Conservation (phyloP, 306 rosid species). For the Purshia tridentata region DNA sequence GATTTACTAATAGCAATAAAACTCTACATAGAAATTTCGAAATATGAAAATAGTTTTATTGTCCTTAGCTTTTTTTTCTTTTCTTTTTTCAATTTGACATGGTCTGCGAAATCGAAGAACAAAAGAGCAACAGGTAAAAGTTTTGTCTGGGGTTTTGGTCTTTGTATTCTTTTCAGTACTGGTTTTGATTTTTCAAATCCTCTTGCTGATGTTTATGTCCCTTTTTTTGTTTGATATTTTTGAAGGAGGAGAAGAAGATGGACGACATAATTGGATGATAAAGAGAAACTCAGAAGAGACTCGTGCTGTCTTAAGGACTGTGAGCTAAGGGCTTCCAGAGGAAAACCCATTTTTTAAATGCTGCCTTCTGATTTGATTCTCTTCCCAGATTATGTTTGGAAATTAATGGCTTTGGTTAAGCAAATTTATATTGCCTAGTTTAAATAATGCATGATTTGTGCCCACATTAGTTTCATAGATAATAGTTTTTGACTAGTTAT, state of each 20-base stretch:
- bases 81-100: neutral
- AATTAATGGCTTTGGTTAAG: too few relatives aligned
- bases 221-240: neutral
- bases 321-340: neutral
- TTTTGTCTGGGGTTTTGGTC: neutral
- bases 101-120: neutral
- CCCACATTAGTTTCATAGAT: too few relatives aligned
- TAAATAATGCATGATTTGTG: too few relatives aligned
- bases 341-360: too few relatives aligned
- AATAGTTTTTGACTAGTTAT: too few relatives aligned
- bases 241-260: slow-evolving; percentile 10
- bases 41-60: slow-evolving; percentile 13
- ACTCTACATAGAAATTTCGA: slow-evolving; percentile 1
- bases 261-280: slow-evolving; percentile 22
- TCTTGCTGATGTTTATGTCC: neutral
- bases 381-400: too few relatives aligned
- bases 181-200: neutral
- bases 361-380: too few relatives aligned
- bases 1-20: slow-evolving; percentile 47
- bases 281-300: slow-evolving; percentile 15
- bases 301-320: slow-evolving; percentile 21
- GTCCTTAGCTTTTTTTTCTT: neutral
- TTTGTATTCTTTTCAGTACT: neutral
- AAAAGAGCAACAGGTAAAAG: neutral
- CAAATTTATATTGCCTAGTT: too few relatives aligned